Conservation (phyloP, 1,139 yeast genomes). For the Zygotorulaspora mrakii region DNA sequence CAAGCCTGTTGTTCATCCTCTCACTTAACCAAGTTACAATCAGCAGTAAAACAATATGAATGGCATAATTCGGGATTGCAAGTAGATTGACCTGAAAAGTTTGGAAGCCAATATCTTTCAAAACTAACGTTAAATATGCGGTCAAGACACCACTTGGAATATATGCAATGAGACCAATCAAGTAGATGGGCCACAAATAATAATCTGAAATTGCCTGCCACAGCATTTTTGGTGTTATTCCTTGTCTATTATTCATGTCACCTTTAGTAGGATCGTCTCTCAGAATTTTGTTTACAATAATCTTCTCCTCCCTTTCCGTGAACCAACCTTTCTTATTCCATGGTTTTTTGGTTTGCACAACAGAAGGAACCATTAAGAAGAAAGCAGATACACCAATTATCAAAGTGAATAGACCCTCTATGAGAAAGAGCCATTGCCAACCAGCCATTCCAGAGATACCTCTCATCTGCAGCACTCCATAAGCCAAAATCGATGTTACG, state of each 20-base stretch:
- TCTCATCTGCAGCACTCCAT: slow-evolving; percentile 39
- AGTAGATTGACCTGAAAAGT: slow-evolving; percentile 47
- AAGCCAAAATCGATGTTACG: slow-evolving; percentile 44
- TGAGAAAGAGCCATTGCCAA: slow-evolving; percentile 63
- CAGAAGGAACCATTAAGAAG: slow-evolving; percentile 44
- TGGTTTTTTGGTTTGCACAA: slow-evolving; percentile 39
- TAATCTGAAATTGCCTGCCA: slow-evolving; percentile 45
- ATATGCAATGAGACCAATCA: slow-evolving; percentile 47
- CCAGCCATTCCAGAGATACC: slow-evolving; percentile 41
- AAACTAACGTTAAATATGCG: slow-evolving; percentile 44
- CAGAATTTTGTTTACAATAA: slow-evolving; percentile 56
- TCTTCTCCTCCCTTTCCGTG: slow-evolving; percentile 56
- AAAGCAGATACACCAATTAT: slow-evolving; percentile 50
- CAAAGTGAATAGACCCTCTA: slow-evolving; percentile 60
- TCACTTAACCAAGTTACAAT: slow-evolving; percentile 44
- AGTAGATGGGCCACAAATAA: slow-evolving; percentile 58
- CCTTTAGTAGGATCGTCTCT: slow-evolving; percentile 70
- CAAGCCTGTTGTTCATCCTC: slow-evolving; percentile 39
- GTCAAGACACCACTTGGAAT: slow-evolving; percentile 42
- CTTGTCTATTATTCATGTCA: slow-evolving; percentile 61
- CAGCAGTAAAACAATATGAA: slow-evolving; percentile 42
- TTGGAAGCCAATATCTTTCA: slow-evolving; percentile 44
- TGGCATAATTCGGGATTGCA: slow-evolving; percentile 46
- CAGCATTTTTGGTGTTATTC: slow-evolving; percentile 41
- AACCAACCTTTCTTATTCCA: slow-evolving; percentile 56